Percentiles rank a stretch among this genome's conserved stretches.
phyloP scores from a whole-genome alignment of 2,329 filamentous ascomycete species.

The Gyromitra esculenta region DNA sequence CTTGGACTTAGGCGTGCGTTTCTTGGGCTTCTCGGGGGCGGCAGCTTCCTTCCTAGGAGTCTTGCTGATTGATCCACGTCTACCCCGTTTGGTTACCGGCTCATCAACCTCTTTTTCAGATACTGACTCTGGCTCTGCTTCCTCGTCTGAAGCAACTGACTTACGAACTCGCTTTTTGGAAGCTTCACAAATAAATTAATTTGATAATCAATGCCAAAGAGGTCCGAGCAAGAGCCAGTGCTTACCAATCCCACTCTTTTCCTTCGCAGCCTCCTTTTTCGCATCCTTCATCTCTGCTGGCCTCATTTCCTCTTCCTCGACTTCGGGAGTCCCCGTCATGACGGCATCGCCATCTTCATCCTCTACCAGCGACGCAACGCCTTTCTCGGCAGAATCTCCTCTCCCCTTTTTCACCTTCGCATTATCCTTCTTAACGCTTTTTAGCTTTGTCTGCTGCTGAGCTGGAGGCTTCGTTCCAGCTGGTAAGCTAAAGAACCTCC shows the following conservation, averaged over 20 bases:
- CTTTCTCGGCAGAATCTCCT: slow-evolving; percentile 33
- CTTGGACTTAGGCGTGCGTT: background rate
- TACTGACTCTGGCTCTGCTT: slow-evolving; percentile 21
- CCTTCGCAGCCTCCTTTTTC: background rate
- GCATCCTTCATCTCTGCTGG: background rate
- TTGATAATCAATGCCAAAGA: background rate
- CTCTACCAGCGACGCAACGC: background rate
- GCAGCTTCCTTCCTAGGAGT: background rate
- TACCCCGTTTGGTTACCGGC: slow-evolving; percentile 34
- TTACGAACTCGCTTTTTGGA: slow-evolving; percentile 49
- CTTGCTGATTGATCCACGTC: background rate
- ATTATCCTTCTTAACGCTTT: slow-evolving; percentile 41
- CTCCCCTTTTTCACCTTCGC: slow-evolving; percentile 7
- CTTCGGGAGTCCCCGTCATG: slow-evolving; percentile 32
- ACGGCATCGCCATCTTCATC: slow-evolving; percentile 35
- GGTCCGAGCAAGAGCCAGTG: background rate
- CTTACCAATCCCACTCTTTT: slow-evolving; percentile 17
- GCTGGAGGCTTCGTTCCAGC: slow-evolving; percentile 55
- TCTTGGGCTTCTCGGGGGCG: background rate
- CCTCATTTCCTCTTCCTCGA: slow-evolving; percentile 16
- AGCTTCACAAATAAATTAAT: slow-evolving; percentile 14
- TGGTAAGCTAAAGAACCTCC: slow-evolving; percentile 57
- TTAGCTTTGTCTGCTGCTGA: slow-evolving; percentile 55
- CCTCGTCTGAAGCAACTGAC: slow-evolving; percentile 18
- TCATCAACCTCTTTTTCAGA: slow-evolving; percentile 33